Conservation (phyloP, 345 rosid species). For the Citrus glauca region DNA sequence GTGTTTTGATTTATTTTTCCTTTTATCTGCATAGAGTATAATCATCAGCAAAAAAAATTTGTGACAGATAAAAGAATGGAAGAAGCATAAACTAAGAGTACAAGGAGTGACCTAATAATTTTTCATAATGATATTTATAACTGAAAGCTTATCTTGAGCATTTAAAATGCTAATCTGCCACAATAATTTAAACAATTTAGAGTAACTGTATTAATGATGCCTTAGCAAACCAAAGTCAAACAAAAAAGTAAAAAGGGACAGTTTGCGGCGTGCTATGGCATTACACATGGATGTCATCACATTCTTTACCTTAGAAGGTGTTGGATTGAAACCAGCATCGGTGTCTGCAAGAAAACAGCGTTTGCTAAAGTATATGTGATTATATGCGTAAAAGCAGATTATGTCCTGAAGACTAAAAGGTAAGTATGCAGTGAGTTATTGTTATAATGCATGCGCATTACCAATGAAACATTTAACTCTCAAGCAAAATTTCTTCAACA, state of each 20-base stretch:
- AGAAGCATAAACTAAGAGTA: background rate
- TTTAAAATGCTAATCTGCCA: background rate
- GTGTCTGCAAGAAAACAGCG: constrained; percentile 42
- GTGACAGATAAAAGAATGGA: background rate
- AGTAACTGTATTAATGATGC: background rate
- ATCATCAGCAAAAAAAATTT: background rate
- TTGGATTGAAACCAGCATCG: constrained; percentile 79
- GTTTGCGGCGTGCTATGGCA: background rate
- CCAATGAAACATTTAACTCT: constrained; percentile 76
- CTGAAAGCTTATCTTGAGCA: background rate
- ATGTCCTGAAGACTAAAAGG: background rate
- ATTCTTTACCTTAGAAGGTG: constrained; percentile 55
- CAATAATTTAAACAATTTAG: too few species aligned
- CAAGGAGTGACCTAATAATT: background rate
- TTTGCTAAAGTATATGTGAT: background rate
- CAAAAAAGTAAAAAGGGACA: background rate
- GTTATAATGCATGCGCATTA: constrained; percentile 22
- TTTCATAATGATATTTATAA: background rate
- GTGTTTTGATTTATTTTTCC: background rate
- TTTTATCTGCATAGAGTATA: background rate
- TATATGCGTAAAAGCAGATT: background rate
- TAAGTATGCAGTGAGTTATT: background rate
- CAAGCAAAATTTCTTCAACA: constrained; percentile 54
- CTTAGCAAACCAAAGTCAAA: background rate
- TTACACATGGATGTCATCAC: background rate